A percentile compares a stretch with the other conserved stretches of the same genome.
These are phyloP conservation scores for Dactylellina drechsleri DNA, from an alignment of 2,329 filamentous ascomycete species.

Conservation along the genomic window DNA sequence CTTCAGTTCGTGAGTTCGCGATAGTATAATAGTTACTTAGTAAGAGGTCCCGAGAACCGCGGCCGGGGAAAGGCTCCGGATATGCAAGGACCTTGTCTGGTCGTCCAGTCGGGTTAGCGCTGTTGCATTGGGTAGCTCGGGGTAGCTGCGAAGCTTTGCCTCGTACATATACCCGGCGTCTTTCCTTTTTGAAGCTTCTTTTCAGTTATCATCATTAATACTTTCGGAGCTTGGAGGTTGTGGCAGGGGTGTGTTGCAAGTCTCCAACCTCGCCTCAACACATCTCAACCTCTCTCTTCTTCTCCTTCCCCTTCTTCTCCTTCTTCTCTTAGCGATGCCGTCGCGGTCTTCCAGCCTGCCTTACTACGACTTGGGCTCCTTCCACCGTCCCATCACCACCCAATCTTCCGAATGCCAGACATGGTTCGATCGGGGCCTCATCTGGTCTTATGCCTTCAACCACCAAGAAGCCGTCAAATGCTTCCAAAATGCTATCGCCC, in stretches of 20 bases:
- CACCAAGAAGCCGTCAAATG: slow-evolving; percentile 75
- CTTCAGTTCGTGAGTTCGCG: no score
- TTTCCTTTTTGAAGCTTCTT: background rate
- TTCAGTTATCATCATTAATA: no score
- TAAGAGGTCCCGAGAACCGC: no score
- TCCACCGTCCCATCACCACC: slow-evolving; percentile 69
- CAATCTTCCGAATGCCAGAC: slow-evolving; percentile 66
- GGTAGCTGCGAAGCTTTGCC: slow-evolving; percentile 7
- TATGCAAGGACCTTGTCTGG: slow-evolving; percentile 8
- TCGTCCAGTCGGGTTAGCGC: background rate
- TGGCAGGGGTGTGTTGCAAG: no score
- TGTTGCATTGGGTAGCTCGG: slow-evolving; percentile 2
- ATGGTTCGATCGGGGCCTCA: slow-evolving; percentile 78
- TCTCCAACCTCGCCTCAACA: slow-evolving; percentile 19
- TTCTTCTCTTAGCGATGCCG: slow-evolving; percentile 22
- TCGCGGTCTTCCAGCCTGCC: slow-evolving; percentile 37
- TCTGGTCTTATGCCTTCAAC: slow-evolving; percentile 80
- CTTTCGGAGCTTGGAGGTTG: no score
- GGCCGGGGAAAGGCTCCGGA: no score
- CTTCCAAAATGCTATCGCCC: slow-evolving; percentile 70
- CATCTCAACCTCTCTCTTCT: slow-evolving; percentile 6
- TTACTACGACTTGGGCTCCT: slow-evolving; percentile 70
- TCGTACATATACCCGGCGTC: slow-evolving; percentile 1
- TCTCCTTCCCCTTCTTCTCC: slow-evolving; percentile 4
- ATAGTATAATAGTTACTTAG: no score